Conservation (phyloP, 495 filamentous ascomycete species). For the Lentithecium fluviatile region DNA sequence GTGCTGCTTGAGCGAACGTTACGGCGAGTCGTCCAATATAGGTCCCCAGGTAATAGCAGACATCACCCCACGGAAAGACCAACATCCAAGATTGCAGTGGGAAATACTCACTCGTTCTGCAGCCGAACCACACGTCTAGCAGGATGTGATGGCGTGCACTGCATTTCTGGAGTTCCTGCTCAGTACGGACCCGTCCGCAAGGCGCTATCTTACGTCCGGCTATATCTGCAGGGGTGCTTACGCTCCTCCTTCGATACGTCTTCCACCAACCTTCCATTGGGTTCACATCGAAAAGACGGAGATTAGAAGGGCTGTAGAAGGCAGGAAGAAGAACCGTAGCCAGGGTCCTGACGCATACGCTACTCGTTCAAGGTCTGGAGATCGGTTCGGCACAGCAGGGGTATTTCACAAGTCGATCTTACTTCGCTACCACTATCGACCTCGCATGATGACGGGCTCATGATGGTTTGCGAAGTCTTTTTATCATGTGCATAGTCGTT, state of each 20-base stretch:
- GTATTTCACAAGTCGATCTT: neutral
- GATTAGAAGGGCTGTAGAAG: constrained; percentile 13
- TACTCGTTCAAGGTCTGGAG: constrained; percentile 1
- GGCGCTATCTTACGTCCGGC: constrained; percentile 13
- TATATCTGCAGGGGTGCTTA: constrained; percentile 15
- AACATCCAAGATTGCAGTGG: too few relatives aligned
- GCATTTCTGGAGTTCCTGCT: too few relatives aligned
- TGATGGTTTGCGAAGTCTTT: neutral
- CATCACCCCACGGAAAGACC: neutral
- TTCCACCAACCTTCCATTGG: constrained; percentile 4
- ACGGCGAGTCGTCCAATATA: neutral
- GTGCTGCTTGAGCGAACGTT: neutral
- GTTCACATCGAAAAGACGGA: constrained; percentile 3
- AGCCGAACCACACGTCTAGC: too few relatives aligned
- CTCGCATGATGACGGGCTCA: neutral
- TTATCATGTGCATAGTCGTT: neutral
- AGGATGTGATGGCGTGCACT: too few relatives aligned
- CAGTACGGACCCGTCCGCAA: neutral
- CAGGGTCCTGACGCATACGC: constrained; percentile 1
- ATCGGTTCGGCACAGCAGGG: constrained; percentile 9
- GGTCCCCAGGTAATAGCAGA: neutral
- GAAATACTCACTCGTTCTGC: too few relatives aligned
- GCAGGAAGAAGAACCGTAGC: neutral
- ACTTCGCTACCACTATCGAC: neutral
- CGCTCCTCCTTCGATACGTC: constrained; percentile 8